These are phyloP conservation scores for Oryza longistaminata DNA, from an alignment of 176 grass and related monocot genomes.

Conservation along the genomic window DNA sequence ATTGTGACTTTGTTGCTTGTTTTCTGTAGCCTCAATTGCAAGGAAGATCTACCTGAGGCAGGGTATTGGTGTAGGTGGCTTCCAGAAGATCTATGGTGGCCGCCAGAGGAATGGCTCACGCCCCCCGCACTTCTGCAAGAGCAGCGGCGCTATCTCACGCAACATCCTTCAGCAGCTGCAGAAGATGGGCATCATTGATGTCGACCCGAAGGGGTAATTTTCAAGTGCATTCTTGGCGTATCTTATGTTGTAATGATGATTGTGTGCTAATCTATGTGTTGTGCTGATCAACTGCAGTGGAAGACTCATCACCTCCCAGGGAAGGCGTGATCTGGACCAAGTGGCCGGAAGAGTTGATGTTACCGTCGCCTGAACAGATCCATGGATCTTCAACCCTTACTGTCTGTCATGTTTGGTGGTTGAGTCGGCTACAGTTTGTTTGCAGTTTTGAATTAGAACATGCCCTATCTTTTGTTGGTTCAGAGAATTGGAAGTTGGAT, in stretches of 20 bases:
- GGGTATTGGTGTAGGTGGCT: constrained; percentile 69
- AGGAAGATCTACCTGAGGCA: constrained; percentile 67
- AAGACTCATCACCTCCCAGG: constrained; percentile 60
- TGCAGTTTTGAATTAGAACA: constrained; percentile 37
- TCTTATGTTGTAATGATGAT: background rate
- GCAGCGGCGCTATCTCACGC: constrained; percentile 57
- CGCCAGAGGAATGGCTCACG: constrained; percentile 53
- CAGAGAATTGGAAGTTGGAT: constrained; percentile 23
- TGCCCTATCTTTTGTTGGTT: background rate
- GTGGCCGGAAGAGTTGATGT: constrained; percentile 53
- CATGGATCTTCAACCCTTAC: background rate
- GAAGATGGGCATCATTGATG: constrained; percentile 55
- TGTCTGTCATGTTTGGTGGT: background rate
- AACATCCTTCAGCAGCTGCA: constrained; percentile 64
- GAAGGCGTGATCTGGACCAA: constrained; percentile 69
- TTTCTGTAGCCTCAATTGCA: constrained; percentile 51
- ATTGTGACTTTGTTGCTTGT: background rate
- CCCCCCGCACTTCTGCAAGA: constrained; percentile 71
- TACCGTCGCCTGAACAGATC: constrained; percentile 30
- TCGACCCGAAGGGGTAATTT: constrained; percentile 59
- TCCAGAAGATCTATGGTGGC: constrained; percentile 73
- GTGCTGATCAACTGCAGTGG: constrained; percentile 38
- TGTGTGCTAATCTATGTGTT: background rate
- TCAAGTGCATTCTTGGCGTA: background rate
- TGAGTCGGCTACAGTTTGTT: constrained; percentile 9